phyloP scores from a whole-genome alignment of 768 basidiomycete species.

The Symmetrospora coprosmae region DNA sequence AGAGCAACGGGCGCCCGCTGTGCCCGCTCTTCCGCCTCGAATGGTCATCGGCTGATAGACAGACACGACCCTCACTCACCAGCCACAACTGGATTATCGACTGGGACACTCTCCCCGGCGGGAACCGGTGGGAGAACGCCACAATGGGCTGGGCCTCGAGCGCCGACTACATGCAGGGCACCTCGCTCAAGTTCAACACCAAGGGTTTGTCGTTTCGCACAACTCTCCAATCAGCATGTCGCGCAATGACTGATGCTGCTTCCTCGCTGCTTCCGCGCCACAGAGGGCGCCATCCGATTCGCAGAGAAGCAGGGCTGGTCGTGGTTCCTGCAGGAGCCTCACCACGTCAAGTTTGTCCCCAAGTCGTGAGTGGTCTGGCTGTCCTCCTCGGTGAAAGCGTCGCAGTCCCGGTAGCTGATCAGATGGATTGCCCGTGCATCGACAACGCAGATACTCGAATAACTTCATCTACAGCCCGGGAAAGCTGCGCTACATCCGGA shows the following conservation, averaged over 20 bases:
- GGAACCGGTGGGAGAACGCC: constrained; percentile 5
- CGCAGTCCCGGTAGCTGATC: background rate
- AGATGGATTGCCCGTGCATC: background rate
- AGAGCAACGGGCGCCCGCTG: no score
- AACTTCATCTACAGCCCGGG: background rate
- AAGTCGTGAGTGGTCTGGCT: background rate
- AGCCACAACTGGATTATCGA: constrained; percentile 1
- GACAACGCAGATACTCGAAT: background rate
- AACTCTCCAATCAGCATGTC: background rate
- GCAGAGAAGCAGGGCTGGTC: constrained; percentile 10
- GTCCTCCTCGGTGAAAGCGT: background rate
- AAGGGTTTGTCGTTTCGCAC: background rate
- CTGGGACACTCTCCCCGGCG: constrained; percentile 7
- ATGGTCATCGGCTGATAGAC: no score
- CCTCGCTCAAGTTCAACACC: background rate
- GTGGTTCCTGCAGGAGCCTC: background rate
- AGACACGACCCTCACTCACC: background rate
- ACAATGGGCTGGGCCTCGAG: background rate
- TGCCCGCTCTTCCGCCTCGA: no score
- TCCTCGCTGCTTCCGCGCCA: background rate
- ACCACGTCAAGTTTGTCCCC: background rate
- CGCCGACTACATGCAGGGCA: background rate
- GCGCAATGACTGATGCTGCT: background rate
- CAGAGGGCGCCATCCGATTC: background rate
- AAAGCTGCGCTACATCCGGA: background rate